phyloP scores from a whole-genome alignment of 805 yeast species.

The Lipomyces lipofer region DNA sequence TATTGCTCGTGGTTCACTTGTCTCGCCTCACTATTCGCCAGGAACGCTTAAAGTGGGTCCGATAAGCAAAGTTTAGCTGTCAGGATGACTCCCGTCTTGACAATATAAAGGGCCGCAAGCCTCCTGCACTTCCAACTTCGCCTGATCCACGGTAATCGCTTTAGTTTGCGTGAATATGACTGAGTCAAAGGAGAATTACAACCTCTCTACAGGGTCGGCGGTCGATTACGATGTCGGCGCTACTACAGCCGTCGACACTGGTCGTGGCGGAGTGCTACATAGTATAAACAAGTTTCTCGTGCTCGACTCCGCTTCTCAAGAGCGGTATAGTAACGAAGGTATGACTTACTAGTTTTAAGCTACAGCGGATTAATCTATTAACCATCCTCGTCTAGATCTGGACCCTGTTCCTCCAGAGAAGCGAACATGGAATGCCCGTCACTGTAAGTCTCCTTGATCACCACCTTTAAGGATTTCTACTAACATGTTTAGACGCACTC shows the following conservation, averaged over 20 bases:
- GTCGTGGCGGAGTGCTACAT: conserved; percentile 4
- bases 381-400: conserved; percentile 16
- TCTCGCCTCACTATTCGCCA: background rate
- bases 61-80: background rate
- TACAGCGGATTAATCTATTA: background rate
- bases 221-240: conserved; percentile 3
- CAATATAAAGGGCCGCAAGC: background rate
- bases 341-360: background rate
- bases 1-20: background rate
- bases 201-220: background rate
- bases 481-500: conserved; percentile 32
- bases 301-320: conserved; percentile 26
- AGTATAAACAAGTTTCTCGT: conserved; percentile 15
- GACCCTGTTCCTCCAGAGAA: conserved; percentile 29
- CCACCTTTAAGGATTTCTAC: background rate
- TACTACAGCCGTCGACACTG: background rate
- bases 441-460: conserved; percentile 10
- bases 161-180: background rate
- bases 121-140: background rate
- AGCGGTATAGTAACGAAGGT: conserved; percentile 27
- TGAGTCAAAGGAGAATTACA: conserved; percentile 8
- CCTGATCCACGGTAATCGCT: background rate
- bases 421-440: conserved; percentile 26
- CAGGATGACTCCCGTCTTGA: background rate
- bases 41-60: background rate